Percentiles rank a stretch among this genome's conserved stretches.
Conservation (phyloP, 2,329 filamentous ascomycete species). For the Xylaria sp. region DNA sequence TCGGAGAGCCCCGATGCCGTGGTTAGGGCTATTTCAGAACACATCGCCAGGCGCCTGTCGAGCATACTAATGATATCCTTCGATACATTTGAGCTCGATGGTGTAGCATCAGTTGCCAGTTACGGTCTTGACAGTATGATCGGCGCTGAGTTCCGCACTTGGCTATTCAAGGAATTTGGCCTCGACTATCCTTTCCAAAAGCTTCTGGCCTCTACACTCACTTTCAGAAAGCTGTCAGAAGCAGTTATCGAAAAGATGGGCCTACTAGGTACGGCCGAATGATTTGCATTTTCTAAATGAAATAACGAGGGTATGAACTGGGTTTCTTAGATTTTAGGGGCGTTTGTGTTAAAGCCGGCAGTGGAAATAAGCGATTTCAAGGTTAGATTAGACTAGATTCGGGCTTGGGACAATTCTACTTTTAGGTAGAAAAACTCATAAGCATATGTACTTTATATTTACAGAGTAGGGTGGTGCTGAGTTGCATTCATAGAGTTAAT, state of each 20-base stretch:
- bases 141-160: conserved; percentile 51
- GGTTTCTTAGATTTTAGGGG: neutral
- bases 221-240: conserved; percentile 33
- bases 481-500: neutral
- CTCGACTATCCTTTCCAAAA: conserved; percentile 54
- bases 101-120: conserved; percentile 42
- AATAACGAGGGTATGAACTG: neutral
- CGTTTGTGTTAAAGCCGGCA: neutral
- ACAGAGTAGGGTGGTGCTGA: neutral
- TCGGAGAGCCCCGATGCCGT: conserved; percentile 31
- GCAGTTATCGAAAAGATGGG: conserved; percentile 27
- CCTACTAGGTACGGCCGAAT: neutral
- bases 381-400: neutral
- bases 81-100: conserved; percentile 39
- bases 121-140: conserved; percentile 54
- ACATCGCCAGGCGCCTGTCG: conserved; percentile 40
- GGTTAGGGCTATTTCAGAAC: conserved; percentile 21
- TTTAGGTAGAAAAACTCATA: neutral
- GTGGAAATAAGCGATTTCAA: neutral
- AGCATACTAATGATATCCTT: conserved; percentile 42
- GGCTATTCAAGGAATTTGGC: conserved; percentile 51
- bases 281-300: neutral
- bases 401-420: neutral
- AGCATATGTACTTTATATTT: neutral
- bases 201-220: conserved; percentile 49